A percentile compares a stretch with the other conserved stretches of the same genome.
Evolutionary conservation across 805 yeast genomes (phyloP).

Genomic region (Kregervanrija fluxuum): DNA sequence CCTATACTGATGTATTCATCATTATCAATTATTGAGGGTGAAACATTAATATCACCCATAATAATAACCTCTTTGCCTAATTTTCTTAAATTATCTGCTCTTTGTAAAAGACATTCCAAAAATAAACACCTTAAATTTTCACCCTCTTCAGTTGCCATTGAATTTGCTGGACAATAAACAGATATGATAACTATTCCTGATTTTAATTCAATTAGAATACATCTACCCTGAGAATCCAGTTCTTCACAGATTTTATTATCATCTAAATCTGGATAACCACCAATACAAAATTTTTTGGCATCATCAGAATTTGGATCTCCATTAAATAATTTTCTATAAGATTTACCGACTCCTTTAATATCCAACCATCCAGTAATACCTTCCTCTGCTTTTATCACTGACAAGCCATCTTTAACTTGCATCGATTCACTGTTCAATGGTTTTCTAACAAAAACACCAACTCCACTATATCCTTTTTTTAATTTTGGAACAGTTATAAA

Average conservation of each 20-base stretch:
- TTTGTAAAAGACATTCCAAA: slow-evolving; percentile 47
- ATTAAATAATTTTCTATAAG: slow-evolving; percentile 22
- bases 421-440: slow-evolving; percentile 20
- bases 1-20: slow-evolving; percentile 59
- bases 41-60: slow-evolving; percentile 85
- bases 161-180: slow-evolving; percentile 89
- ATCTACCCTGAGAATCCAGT: slow-evolving; percentile 84
- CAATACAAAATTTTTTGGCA: slow-evolving; percentile 36
- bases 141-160: slow-evolving; percentile 61
- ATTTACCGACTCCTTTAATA: slow-evolving; percentile 9
- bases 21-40: slow-evolving; percentile 73
- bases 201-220: slow-evolving; percentile 66
- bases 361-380: slow-evolving; percentile 72
- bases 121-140: slow-evolving; percentile 53
- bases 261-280: slow-evolving; percentile 57
- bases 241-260: slow-evolving; percentile 22
- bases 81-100: slow-evolving; percentile 49
- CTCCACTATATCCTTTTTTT: slow-evolving; percentile 88
- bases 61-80: slow-evolving; percentile 65
- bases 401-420: slow-evolving; percentile 27
- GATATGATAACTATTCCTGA: slow-evolving; percentile 54
- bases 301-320: slow-evolving; percentile 4
- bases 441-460: slow-evolving; percentile 67
- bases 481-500: slow-evolving; percentile 61
- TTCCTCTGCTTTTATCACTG: slow-evolving; percentile 74